Base-by-base conservation (phyloP, 345 rosid genomes). In the Melaleuca alternifolia region DNA sequence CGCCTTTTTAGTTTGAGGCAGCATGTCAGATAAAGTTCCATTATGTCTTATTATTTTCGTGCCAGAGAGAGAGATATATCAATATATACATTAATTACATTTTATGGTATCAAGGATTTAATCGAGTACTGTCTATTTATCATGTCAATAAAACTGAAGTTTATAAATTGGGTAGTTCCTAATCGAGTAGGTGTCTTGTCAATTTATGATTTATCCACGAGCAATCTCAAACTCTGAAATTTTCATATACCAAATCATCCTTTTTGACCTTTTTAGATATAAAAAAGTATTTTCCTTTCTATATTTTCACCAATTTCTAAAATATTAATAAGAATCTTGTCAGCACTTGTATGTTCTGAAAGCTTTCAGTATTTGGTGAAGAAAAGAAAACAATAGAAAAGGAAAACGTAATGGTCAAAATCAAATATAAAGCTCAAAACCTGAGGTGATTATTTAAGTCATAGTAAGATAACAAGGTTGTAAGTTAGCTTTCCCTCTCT, bases 1-100 rank as follows among this genome's bases (percentile, higher is more conserved):
- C 3, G 0, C n/a, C n/a, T 21, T 30, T 5, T 62, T 15, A 15
- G 15, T 62, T 15, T 30, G 76, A 30, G 1, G 0, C 46, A 5
- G 0, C 6, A 2, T n/a, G n/a, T 59, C 0, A 3, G 79, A 71
- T 9, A 5, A 18, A 37, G 24, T 71, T 5, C 13, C 21, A 18
- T 37, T 5, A 0, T 1, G 26, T 2, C 26, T 71, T 59, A 12
- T 2, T 0, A n/a, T 26, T 59, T 13, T 59, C n/a, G 33, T n/a
- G 65, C 8, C n/a, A n/a, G n/a, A n/a, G 26, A 12, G 0, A 59
- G 6, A 51, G 65, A 59, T 12, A n/a, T 11, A 8, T 12, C 12
- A 59, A 6, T 59, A 2, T n/a, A n/a, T 59, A 33, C 33, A n/a
- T 59, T 14, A 6, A 2, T n/a, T 23, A 0, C 23, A 56, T 56